phyloP scores from a whole-genome alignment of 768 basidiomycete genomes.

The Termitomyces sp. region DNA sequence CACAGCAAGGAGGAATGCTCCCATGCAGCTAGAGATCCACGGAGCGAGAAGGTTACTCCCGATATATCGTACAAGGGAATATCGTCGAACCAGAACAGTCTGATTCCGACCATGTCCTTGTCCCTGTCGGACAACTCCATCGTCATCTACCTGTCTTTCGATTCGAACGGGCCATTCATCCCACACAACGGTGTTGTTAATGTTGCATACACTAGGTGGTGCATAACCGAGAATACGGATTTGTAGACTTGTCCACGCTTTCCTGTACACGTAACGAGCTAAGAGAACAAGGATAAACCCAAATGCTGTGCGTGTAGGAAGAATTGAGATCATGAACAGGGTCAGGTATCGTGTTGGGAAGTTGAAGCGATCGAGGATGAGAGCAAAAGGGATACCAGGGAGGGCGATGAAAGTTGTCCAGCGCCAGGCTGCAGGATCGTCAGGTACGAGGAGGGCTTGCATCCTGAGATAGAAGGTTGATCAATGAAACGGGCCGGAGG shows the following conservation, averaged over 20 bases:
- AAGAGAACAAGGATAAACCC: slow-evolving; percentile 50
- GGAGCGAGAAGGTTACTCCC: slow-evolving; percentile 73
- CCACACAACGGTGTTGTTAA: slow-evolving; percentile 20
- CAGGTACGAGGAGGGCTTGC: slow-evolving; percentile 60
- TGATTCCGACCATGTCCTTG: neutral
- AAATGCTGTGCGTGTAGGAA: slow-evolving; percentile 52
- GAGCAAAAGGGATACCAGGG: slow-evolving; percentile 56
- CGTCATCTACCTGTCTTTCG: slow-evolving; percentile 24
- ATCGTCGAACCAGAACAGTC: slow-evolving; percentile 41
- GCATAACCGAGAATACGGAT: slow-evolving; percentile 40
- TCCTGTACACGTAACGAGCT: slow-evolving; percentile 40
- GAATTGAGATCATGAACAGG: slow-evolving; percentile 31
- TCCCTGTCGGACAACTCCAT: slow-evolving; percentile 13
- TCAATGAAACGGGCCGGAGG: neutral
- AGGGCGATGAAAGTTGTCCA: slow-evolving; percentile 52
- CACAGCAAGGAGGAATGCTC: slow-evolving; percentile 50
- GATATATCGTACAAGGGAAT: slow-evolving; percentile 60
- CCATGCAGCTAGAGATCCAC: slow-evolving; percentile 63
- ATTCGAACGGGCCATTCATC: slow-evolving; percentile 31
- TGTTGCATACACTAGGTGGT: slow-evolving; percentile 24
- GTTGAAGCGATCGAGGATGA: slow-evolving; percentile 52
- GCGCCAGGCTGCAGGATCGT: slow-evolving; percentile 70
- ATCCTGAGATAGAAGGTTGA: slow-evolving; percentile 35
- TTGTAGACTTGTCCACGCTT: slow-evolving; percentile 35
- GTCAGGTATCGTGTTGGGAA: slow-evolving; percentile 30